Percentiles rank a stretch among this genome's conserved stretches.
These are phyloP conservation scores for Bolboschoenus planiculmis DNA, from an alignment of 176 grass and related monocot species.

Conservation along the genomic window DNA sequence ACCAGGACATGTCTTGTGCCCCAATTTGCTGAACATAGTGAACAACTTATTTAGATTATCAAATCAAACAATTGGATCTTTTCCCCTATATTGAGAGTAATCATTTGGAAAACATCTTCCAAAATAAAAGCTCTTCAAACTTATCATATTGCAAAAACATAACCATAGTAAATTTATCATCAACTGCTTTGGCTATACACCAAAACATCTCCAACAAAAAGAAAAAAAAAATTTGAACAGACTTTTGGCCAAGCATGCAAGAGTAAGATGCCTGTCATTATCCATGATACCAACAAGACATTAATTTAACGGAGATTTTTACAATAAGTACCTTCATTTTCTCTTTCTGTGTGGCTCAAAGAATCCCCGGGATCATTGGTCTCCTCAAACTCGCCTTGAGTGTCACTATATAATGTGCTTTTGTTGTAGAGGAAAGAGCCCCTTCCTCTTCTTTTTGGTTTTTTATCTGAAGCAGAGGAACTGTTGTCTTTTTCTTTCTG, in stretches of 20 bases:
- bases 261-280: background rate
- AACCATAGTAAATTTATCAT: background rate
- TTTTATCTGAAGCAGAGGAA: slow-evolving; percentile 31
- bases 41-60: slow-evolving; percentile 7
- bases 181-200: background rate
- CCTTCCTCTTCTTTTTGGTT: slow-evolving; percentile 71
- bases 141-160: background rate
- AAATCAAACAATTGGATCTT: background rate
- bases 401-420: slow-evolving; percentile 81
- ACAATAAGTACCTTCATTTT: background rate
- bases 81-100: background rate
- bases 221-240: background rate
- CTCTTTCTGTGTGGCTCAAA: background rate
- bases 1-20: slow-evolving; percentile 73
- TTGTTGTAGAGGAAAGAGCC: slow-evolving; percentile 82
- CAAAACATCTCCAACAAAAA: background rate
- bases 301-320: background rate
- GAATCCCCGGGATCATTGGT: slow-evolving; percentile 22
- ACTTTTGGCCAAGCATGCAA: background rate
- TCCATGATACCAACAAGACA: background rate
- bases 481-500: slow-evolving; percentile 23
- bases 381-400: slow-evolving; percentile 28
- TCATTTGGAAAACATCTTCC: background rate
- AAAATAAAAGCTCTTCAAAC: background rate
- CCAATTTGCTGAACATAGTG: slow-evolving; percentile 33